Conservation (phyloP, 345 rosid genomes). For the Microthlaspi erraticum region DNA sequence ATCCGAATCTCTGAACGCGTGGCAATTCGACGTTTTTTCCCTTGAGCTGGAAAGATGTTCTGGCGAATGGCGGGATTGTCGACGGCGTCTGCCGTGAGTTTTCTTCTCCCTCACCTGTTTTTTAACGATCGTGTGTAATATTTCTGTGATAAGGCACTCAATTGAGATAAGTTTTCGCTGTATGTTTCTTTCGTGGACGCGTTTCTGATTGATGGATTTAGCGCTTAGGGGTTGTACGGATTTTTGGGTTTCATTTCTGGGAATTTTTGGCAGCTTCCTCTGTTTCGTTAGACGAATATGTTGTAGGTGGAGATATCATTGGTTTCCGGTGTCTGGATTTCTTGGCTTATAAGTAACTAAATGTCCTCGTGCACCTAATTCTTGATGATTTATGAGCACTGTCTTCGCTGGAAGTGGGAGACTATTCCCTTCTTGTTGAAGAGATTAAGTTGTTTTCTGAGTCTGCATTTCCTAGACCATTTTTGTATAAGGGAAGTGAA, state of each 20-base stretch:
- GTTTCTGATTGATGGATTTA: conserved; percentile 9
- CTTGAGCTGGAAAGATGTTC: conserved; percentile 62
- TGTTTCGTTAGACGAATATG: conserved; percentile 29
- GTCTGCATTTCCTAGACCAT: conserved; percentile 13
- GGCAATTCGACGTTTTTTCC: conserved; percentile 30
- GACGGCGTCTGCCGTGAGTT: conserved; percentile 89
- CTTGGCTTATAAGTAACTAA: conserved; percentile 25
- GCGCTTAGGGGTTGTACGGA: not conserved
- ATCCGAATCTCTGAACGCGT: conserved; percentile 48
- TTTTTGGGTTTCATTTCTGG: conserved; percentile 10
- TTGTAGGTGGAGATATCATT: conserved; percentile 13
- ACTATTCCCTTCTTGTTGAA: not conserved
- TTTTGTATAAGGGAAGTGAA: conserved; percentile 1
- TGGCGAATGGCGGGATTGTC: conserved; percentile 97
- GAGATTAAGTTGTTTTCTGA: not conserved
- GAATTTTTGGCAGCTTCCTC: conserved; percentile 21
- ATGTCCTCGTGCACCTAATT: conserved; percentile 5
- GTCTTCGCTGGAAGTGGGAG: conserved; percentile 22
- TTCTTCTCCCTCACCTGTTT: conserved; percentile 21
- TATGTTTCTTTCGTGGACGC: conserved; percentile 4
- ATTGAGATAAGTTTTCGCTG: conserved; percentile 9
- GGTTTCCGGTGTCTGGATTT: conserved; percentile 15
- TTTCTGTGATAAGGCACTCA: conserved; percentile 1
- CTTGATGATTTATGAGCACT: conserved; percentile 15
- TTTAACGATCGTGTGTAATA: conserved; percentile 21